Percentiles rank a stretch among this genome's conserved stretches.
Conservation (phyloP, 441 rosid genomes). For the Jatropha multifida region DNA sequence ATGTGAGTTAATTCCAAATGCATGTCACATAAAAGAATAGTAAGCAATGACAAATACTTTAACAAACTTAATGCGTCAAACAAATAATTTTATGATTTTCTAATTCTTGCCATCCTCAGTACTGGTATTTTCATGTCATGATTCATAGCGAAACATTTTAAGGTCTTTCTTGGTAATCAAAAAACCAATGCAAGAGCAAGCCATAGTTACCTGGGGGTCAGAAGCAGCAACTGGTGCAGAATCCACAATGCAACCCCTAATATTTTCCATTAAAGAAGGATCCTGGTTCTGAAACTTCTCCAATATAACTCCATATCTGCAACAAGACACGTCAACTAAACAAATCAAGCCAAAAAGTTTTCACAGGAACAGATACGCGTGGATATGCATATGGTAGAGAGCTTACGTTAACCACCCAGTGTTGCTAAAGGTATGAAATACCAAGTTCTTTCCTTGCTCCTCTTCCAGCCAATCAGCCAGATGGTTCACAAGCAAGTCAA, state of each 20-base stretch:
- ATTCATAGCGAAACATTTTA: background rate
- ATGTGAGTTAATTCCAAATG: background rate
- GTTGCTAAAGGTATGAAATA: conserved; percentile 97
- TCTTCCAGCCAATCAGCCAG: conserved; percentile 91
- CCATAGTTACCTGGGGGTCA: conserved; percentile 77
- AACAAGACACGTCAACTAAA: conserved; percentile 17
- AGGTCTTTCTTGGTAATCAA: background rate
- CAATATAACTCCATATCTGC: conserved; percentile 86
- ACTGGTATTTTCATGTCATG: background rate
- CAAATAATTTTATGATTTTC: background rate
- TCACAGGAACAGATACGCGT: background rate
- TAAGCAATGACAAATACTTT: background rate
- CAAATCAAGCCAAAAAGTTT: conserved; percentile 16
- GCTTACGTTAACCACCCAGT: conserved; percentile 96
- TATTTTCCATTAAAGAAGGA: conserved; percentile 57
- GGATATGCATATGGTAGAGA: conserved; percentile 12
- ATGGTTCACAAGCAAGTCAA: conserved; percentile 81
- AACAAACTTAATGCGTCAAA: background rate
- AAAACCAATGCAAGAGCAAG: conserved; percentile 11
- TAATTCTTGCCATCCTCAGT: background rate
- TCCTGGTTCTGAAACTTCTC: conserved; percentile 86
- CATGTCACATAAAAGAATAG: background rate
- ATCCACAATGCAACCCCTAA: conserved; percentile 91
- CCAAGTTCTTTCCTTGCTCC: conserved; percentile 74
- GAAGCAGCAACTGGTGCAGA: conserved; percentile 97